phyloP scores from a whole-genome alignment of 768 basidiomycete genomes.

The Mrakia gelida region DNA sequence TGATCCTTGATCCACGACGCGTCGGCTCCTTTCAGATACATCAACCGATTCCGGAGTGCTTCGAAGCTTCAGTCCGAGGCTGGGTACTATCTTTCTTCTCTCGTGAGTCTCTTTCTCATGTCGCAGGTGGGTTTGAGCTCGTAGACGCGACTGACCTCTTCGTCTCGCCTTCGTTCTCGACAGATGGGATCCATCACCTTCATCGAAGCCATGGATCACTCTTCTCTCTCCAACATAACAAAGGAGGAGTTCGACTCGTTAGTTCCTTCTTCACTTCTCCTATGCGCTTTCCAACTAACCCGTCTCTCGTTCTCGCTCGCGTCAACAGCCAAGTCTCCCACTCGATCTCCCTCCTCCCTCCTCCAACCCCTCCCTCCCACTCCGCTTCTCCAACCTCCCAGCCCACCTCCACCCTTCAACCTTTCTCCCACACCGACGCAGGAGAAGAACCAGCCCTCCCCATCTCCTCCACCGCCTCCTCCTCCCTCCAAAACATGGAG shows the following conservation, averaged over 20 bases:
- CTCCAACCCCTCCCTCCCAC: conserved; percentile 76
- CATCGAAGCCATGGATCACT: conserved; percentile 97
- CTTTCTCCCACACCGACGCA: conserved; percentile 48
- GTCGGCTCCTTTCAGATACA: conserved; percentile 59
- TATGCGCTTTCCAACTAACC: neutral
- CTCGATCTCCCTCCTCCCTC: conserved; percentile 63
- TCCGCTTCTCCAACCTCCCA: conserved; percentile 66
- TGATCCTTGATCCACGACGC: neutral
- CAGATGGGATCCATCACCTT: conserved; percentile 96
- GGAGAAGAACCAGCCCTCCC: conserved; percentile 88
- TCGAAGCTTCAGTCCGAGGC: conserved; percentile 87
- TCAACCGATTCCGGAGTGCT: conserved; percentile 88
- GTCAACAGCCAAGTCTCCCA: conserved; percentile 85
- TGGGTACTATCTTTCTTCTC: conserved; percentile 92
- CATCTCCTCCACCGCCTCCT: conserved; percentile 58
- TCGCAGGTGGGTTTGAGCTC: neutral
- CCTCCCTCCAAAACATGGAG: conserved; percentile 59
- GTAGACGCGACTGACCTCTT: neutral
- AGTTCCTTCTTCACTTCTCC: conserved; percentile 29
- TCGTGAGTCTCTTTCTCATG: conserved; percentile 55
- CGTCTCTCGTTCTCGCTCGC: conserved; percentile 77
- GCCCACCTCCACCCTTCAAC: conserved; percentile 51
- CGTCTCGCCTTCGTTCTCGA: neutral
- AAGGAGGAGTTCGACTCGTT: conserved; percentile 88
- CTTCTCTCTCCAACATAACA: conserved; percentile 85